phyloP scores from a whole-genome alignment of 1,139 yeast genomes.

The Kodamaea suecica region DNA sequence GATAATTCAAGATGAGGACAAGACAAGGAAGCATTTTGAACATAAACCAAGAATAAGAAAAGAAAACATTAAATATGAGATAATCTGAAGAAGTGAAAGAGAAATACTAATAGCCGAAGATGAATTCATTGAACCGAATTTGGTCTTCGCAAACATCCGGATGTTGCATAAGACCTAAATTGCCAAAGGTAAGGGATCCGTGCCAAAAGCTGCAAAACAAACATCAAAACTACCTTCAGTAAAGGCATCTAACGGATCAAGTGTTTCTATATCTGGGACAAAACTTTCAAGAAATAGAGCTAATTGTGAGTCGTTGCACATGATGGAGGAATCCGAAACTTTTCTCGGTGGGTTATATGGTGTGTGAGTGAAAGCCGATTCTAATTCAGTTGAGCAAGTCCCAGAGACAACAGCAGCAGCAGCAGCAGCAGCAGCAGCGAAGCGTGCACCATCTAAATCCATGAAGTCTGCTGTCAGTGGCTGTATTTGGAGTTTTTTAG shows the following conservation, averaged over 20 bases:
- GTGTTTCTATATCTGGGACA: background rate
- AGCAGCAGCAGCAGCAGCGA: background rate
- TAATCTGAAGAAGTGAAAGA: slow-evolving; percentile 1
- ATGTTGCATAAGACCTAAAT: background rate
- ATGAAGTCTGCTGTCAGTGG: background rate
- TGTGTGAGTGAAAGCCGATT: background rate
- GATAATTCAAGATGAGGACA: too few relatives aligned
- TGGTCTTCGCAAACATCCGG: background rate
- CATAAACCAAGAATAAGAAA: background rate
- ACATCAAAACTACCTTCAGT: background rate
- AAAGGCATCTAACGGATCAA: slow-evolving; percentile 1
- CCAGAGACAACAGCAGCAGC: background rate
- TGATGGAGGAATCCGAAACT: background rate
- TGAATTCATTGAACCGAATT: slow-evolving; percentile 1
- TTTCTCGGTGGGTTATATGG: background rate
- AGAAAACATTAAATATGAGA: background rate
- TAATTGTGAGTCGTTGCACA: background rate
- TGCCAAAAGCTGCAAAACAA: background rate
- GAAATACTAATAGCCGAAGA: background rate
- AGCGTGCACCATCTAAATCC: background rate
- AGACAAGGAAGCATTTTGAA: too few relatives aligned
- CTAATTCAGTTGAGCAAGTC: background rate
- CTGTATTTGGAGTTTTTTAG: too few relatives aligned
- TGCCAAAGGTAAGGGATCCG: background rate
- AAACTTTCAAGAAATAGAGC: slow-evolving; percentile 1